Evolutionary conservation across 2,329 filamentous ascomycete genomes (phyloP).

Genomic region (Madurella mycetomatis): DNA sequence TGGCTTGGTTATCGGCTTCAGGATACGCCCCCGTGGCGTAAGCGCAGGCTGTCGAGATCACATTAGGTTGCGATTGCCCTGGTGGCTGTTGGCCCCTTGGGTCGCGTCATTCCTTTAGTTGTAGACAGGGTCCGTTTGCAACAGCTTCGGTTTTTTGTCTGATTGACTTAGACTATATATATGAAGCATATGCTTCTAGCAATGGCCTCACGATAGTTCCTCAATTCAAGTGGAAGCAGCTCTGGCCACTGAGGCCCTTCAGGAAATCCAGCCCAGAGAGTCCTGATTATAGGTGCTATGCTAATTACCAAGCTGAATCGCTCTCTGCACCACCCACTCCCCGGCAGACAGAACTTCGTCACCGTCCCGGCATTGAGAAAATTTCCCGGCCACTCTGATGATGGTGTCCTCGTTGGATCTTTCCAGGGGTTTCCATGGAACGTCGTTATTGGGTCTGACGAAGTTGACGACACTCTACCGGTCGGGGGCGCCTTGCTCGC

Average conservation of each 20-base stretch:
- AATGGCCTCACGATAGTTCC: background rate
- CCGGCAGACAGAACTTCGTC: constrained; percentile 8
- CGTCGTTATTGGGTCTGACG: constrained; percentile 32
- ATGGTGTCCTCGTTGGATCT: constrained; percentile 2
- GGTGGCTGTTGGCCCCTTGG: too few relatives aligned
- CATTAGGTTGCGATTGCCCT: too few relatives aligned
- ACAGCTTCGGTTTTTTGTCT: background rate
- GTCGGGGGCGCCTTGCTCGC: constrained; percentile 28
- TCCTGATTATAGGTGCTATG: background rate
- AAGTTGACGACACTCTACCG: constrained; percentile 36
- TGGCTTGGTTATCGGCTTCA: too few relatives aligned
- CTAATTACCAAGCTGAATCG: constrained; percentile 12
- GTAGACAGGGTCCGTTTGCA: too few relatives aligned
- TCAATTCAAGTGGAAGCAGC: too few relatives aligned
- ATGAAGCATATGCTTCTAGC: background rate
- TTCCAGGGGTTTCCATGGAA: constrained; percentile 24
- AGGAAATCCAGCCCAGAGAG: too few relatives aligned
- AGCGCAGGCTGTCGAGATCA: too few relatives aligned
- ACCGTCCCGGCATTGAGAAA: constrained; percentile 13
- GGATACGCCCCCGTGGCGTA: too few relatives aligned
- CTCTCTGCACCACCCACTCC: constrained; percentile 16
- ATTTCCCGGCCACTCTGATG: constrained; percentile 17
- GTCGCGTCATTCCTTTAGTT: too few relatives aligned
- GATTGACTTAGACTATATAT: background rate
- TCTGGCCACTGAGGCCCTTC: too few relatives aligned